These are phyloP conservation scores for Noccaea bulbosa DNA, from an alignment of 345 rosid genomes.

Conservation along the genomic window DNA sequence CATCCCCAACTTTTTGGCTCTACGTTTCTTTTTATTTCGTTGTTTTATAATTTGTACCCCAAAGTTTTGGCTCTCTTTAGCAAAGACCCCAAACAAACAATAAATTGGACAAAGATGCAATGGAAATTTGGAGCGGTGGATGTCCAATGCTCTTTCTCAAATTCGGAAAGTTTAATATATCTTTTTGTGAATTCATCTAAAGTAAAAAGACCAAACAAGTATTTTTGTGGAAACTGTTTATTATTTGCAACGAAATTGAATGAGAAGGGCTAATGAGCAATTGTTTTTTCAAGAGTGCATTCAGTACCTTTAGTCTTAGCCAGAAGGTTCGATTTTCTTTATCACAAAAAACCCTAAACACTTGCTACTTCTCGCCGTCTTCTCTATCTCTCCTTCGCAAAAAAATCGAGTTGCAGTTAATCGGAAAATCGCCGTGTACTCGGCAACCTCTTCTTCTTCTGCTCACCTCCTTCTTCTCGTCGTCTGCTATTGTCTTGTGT, in stretches of 20 bases:
- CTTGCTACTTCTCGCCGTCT: conserved; percentile 8
- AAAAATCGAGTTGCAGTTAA: conserved; percentile 26
- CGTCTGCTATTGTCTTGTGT: background rate
- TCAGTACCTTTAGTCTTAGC: background rate
- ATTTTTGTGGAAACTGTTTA: background rate
- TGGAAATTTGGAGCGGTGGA: conserved; percentile 21
- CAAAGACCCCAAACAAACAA: conserved; percentile 10
- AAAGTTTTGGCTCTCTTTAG: conserved; percentile 24
- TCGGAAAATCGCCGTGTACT: conserved; percentile 12
- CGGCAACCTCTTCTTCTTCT: conserved; percentile 9
- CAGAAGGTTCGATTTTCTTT: conserved; percentile 24
- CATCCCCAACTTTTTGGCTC: background rate
- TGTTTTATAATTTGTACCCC: conserved; percentile 7
- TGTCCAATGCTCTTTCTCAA: conserved; percentile 20
- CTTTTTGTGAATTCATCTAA: background rate
- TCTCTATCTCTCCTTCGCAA: background rate
- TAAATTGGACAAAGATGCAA: conserved; percentile 2
- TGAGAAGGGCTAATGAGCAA: background rate
- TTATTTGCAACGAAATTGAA: background rate
- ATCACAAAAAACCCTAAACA: conserved; percentile 15
- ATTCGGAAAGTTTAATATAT: background rate
- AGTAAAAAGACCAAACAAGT: background rate
- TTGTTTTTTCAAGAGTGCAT: background rate
- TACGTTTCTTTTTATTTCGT: background rate
- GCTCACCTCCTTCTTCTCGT: background rate